Conservation (phyloP, 495 filamentous ascomycete species). For the Umbilicaria muhlenbergii region DNA sequence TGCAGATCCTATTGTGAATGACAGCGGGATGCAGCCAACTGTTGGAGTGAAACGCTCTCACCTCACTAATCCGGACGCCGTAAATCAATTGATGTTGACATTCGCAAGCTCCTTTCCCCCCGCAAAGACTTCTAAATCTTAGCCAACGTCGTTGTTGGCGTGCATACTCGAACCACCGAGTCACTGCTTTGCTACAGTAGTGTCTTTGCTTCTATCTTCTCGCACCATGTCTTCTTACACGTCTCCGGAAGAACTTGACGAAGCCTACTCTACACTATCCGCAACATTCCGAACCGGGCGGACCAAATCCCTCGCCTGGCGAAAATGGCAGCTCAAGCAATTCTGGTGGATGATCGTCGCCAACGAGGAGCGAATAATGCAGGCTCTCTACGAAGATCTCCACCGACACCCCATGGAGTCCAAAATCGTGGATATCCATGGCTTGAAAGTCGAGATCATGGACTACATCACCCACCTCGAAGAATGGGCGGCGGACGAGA, state of each 20-base stretch:
- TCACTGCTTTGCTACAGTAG: too few relatives aligned
- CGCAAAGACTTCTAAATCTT: too few relatives aligned
- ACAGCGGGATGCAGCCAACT: too few relatives aligned
- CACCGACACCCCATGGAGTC: conserved; percentile 3
- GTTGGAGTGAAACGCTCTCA: too few relatives aligned
- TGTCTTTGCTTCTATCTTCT: too few relatives aligned
- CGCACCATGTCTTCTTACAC: conserved; percentile 3
- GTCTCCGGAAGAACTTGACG: conserved; percentile 3
- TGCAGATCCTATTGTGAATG: too few relatives aligned
- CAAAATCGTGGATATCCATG: background rate
- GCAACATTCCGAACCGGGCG: conserved; percentile 18
- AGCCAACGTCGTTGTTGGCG: too few relatives aligned
- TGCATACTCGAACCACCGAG: too few relatives aligned
- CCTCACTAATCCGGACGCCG: too few relatives aligned
- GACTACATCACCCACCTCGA: conserved; percentile 5
- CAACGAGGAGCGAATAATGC: conserved; percentile 2
- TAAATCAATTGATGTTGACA: too few relatives aligned
- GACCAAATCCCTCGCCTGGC: conserved; percentile 25
- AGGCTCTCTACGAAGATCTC: conserved; percentile 6
- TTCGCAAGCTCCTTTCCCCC: too few relatives aligned
- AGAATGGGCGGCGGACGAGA: conserved; percentile 9
- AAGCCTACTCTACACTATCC: conserved; percentile 13
- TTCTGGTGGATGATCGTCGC: conserved; percentile 23
- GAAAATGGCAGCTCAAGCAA: conserved; percentile 33
- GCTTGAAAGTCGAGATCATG: conserved; percentile 4